These are phyloP conservation scores for Colletotrichum spinosum DNA, from an alignment of 2,329 filamentous ascomycete species.

Conservation along the genomic window DNA sequence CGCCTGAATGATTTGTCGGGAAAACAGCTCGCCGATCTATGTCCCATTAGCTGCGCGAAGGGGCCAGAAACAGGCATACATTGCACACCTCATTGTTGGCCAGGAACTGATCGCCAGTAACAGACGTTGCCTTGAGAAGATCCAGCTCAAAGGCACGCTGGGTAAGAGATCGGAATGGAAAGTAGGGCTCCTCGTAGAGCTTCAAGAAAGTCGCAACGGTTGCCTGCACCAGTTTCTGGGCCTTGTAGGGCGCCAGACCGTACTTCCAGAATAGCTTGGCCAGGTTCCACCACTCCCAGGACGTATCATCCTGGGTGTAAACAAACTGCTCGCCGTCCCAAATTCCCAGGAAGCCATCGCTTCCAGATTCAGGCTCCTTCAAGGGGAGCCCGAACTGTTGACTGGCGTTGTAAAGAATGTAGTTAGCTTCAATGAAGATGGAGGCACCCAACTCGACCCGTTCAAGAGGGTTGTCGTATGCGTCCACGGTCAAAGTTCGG, in stretches of 20 bases:
- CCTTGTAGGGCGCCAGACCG: conserved; percentile 80
- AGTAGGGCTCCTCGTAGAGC: conserved; percentile 84
- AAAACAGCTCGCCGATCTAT: conserved; percentile 73
- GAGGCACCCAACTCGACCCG: conserved; percentile 90
- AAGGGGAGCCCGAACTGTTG: conserved; percentile 76
- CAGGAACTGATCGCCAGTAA: conserved; percentile 81
- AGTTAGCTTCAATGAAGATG: conserved; percentile 89
- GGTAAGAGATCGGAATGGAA: conserved; percentile 85
- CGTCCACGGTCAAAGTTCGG: conserved; percentile 85
- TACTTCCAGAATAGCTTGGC: conserved; percentile 88
- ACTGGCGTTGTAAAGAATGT: conserved; percentile 82
- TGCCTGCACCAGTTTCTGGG: conserved; percentile 77
- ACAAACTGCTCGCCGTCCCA: conserved; percentile 87
- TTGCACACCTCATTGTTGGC: conserved; percentile 66
- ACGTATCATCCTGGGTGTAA: conserved; percentile 69
- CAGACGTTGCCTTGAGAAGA: conserved; percentile 72
- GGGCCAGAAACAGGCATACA: background rate
- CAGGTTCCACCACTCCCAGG: conserved; percentile 81
- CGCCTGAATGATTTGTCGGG: conserved; percentile 87
- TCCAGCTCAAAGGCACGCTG: conserved; percentile 75
- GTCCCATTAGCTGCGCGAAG: conserved; percentile 1
- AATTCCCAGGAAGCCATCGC: conserved; percentile 74
- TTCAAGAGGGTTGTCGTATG: conserved; percentile 73
- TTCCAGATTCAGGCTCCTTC: conserved; percentile 55
- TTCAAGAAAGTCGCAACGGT: conserved; percentile 80